phyloP scores from a whole-genome alignment of 257 asterid species.

The Schizonepeta tenuifolia region DNA sequence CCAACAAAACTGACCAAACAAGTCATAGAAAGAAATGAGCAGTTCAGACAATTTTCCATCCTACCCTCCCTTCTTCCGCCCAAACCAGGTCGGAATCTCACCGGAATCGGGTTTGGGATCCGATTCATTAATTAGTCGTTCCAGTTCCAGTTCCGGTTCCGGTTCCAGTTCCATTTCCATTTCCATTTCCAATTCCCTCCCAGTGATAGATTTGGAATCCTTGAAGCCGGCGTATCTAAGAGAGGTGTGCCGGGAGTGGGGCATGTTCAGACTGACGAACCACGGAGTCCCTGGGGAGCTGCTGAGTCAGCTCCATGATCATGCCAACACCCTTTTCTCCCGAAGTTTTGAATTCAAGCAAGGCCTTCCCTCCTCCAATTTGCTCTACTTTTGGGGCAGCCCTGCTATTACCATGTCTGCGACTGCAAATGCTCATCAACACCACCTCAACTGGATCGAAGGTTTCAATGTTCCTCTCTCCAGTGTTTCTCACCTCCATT shows the following conservation, averaged over 20 bases:
- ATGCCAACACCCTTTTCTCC: conserved; percentile 52
- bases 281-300: conserved; percentile 69
- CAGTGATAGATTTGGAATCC: conserved; percentile 57
- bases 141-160: neutral
- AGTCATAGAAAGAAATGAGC: conserved; percentile 34
- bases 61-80: conserved; percentile 76
- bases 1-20: neutral
- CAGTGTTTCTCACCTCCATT: conserved; percentile 36
- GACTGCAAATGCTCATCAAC: conserved; percentile 41
- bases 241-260: conserved; percentile 72
- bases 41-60: conserved; percentile 42
- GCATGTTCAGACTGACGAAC: conserved; percentile 78
- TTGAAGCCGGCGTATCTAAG: conserved; percentile 40
- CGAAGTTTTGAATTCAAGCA: conserved; percentile 57
- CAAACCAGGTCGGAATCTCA: neutral
- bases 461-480: conserved; percentile 65
- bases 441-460: conserved; percentile 69
- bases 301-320: conserved; percentile 47
- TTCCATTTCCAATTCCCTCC: conserved; percentile 42
- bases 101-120: neutral
- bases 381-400: conserved; percentile 85
- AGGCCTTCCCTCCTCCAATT: conserved; percentile 40
- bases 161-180: too few relatives aligned
- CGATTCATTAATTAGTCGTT: neutral
- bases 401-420: conserved; percentile 56